Conservation (phyloP, 257 asterid genomes). For the Gentiana dahurica region DNA sequence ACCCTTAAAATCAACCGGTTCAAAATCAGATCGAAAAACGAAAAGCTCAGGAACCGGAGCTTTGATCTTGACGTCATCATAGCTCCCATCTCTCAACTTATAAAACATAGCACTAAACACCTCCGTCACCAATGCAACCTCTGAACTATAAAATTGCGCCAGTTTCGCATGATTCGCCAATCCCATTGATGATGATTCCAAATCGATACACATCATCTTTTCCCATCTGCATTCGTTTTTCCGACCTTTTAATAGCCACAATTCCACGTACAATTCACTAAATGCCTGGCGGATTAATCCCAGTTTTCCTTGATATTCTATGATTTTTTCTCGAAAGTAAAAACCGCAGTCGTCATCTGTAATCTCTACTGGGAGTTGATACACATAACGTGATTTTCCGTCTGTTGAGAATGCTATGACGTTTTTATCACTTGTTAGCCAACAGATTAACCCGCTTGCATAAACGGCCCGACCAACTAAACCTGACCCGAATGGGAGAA, state of each 20-base stretch:
- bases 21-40: conserved; percentile 2
- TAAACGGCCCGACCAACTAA: not conserved
- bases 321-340: not conserved
- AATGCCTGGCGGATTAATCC: not conserved
- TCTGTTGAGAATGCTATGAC: not conserved
- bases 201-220: not conserved
- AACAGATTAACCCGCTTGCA: conserved; percentile 4
- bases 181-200: no score
- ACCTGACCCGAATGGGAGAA: not conserved
- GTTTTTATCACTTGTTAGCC: not conserved
- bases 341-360: no score
- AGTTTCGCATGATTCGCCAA: no score
- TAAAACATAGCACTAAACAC: not conserved
- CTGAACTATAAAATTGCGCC: not conserved
- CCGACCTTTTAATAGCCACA: not conserved
- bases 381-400: not conserved
- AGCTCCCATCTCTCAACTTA: not conserved
- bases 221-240: not conserved
- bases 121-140: not conserved
- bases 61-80: not conserved
- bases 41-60: not conserved
- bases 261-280: not conserved
- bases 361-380: not conserved
- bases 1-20: not conserved
- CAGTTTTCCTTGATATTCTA: conserved; percentile 2